Evolutionary conservation across 2,329 filamentous ascomycete genomes (phyloP).

Genomic region (Sarocladium oryzae): DNA sequence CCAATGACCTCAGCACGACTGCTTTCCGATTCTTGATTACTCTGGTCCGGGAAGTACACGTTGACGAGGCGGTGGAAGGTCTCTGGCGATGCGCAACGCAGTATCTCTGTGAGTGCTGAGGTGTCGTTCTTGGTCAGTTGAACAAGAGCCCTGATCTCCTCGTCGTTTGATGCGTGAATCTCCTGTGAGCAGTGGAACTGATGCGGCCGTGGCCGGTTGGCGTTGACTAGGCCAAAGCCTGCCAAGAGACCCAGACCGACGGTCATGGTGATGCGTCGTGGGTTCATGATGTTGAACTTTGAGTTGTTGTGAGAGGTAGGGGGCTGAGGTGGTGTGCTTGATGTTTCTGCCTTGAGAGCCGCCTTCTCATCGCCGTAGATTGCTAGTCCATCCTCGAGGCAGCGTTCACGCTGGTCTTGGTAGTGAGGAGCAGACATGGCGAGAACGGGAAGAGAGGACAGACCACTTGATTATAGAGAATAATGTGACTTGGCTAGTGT

Average conservation of each 20-base stretch:
- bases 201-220: not conserved
- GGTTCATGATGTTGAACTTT: not conserved
- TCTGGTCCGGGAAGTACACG: constrained; percentile 4
- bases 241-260: not conserved
- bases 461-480: not conserved
- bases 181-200: not conserved
- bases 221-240: constrained; percentile 2
- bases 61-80: constrained; percentile 3
- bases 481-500: not conserved
- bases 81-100: constrained; percentile 4
- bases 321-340: not conserved
- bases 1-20: not conserved
- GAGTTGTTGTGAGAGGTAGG: not conserved
- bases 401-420: not conserved
- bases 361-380: not conserved
- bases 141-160: constrained; percentile 5
- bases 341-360: not conserved
- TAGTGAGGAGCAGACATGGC: not conserved
- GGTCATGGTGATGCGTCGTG: not conserved
- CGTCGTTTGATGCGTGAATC: not conserved
- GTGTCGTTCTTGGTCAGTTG: constrained; percentile 1
- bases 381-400: constrained; percentile 3
- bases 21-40: not conserved
- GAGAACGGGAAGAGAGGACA: not conserved
- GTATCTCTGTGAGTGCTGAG: not conserved